Base-by-base conservation (phyloP, 352 stramenopile genomes). In the Phytopythium mirpurense region DNA sequence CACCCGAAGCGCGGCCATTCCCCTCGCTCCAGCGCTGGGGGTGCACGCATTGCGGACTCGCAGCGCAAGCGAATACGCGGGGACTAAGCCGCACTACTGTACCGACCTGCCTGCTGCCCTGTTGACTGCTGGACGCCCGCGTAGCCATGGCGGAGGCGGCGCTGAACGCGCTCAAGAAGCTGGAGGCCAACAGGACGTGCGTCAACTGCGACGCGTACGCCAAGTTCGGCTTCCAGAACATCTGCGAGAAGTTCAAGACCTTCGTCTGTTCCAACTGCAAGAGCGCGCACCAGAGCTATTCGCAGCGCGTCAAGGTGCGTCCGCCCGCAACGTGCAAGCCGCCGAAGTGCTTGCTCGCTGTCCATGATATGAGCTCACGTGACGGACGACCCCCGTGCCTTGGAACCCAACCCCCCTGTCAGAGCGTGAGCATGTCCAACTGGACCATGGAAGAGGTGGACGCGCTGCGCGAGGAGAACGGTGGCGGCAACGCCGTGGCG, bases 231-330 rank as follows among this genome's bases (percentile, higher is more conserved):
- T 95, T 97, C 63, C 75, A 74, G 45, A 97, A 95, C 50, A 72
- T 98, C 35, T 97, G 90, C 72, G 90, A 96, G 57, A 96, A 96
- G 68, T 82, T 88, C 60, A 92, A 70, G 51, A 91, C 83, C 53
- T 98, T 98, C 70, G 88, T 98, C 24, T 98, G 94, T 72, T 90
- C 90, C 61, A 82, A 93, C 57, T 98, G 94, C 75, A 98, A 98
- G 75, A 92, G 83, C 41, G 90, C 87, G 14, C 94, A 98, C 66
- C 91, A 98, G 72, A 96, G 91, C 60, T 96, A 90, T 59, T 95
- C 76, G 38, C 91, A 97, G 67, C 89, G 94, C 74, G 96, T 97
- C 68, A 98, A 98, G 67, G 85, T 78, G 52, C 24, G 45, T 18
- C n/a, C 8, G 8, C 3, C 18, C 1, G n/a, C n/a, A n/a, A n/a